phyloP scores from a whole-genome alignment of 345 rosid species.

The Linum trigynum region DNA sequence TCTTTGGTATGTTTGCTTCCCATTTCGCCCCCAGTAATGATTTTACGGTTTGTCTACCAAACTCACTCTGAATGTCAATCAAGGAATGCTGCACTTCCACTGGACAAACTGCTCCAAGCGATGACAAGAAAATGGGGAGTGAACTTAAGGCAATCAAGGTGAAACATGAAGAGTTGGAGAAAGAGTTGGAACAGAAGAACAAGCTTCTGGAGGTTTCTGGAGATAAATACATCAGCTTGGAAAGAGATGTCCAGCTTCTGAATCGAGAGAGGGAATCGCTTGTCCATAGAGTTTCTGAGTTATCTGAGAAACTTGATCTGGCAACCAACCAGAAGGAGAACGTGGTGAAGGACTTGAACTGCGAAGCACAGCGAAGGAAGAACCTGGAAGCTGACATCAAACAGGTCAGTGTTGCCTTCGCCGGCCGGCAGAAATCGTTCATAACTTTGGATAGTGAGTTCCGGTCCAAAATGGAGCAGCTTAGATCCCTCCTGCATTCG shows the following conservation, averaged over 20 bases:
- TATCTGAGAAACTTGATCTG: slow-evolving; percentile 36
- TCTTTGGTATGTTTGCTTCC: slow-evolving; percentile 38
- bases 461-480: slow-evolving; percentile 51
- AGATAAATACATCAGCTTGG: slow-evolving; percentile 40
- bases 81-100: slow-evolving; percentile 41
- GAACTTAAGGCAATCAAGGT: slow-evolving; percentile 44
- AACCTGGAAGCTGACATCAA: slow-evolving; percentile 63
- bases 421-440: slow-evolving; percentile 48
- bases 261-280: slow-evolving; percentile 56
- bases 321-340: slow-evolving; percentile 49
- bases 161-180: slow-evolving; percentile 40
- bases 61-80: slow-evolving; percentile 19
- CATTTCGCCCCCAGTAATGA: neutral
- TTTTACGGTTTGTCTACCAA: neutral
- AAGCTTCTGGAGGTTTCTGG: slow-evolving; percentile 40
- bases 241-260: slow-evolving; percentile 44
- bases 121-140: slow-evolving; percentile 33
- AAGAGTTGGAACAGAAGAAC: slow-evolving; percentile 32
- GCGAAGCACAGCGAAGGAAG: slow-evolving; percentile 54
- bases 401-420: slow-evolving; percentile 54
- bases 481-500: slow-evolving; percentile 35
- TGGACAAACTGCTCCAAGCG: slow-evolving; percentile 27
- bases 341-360: slow-evolving; percentile 46
- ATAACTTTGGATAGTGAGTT: slow-evolving; percentile 53
- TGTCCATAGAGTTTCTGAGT: slow-evolving; percentile 29